Evolutionary conservation across 495 filamentous ascomycete species (phyloP), one percentile per base, ranked within the genome.

Genomic region (Chaetomium tenue): DNA sequence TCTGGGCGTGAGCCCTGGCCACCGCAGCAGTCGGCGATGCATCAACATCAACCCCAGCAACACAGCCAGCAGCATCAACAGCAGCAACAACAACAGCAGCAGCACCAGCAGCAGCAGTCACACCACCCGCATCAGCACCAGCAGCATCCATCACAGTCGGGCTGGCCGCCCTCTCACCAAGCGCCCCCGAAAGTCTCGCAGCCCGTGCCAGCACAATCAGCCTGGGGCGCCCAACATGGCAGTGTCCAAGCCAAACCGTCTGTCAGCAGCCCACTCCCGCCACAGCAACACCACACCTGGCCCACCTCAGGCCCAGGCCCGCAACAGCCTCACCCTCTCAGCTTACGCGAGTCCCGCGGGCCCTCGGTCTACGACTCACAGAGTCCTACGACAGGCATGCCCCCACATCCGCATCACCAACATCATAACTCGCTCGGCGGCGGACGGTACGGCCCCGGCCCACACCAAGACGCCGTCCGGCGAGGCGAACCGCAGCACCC

Each of bases 211-310:
- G 60, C 73, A 8, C 74, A 75, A 40, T 74, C 79, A 3, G 74
- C 78, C 15, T 82, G 80, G 80, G 79, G 68, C 8, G 71, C 72
- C 11, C 78, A 81, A 54, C 77, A 80, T 48, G 76, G 73, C 54
- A 73, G 73, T 18, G 71, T 69, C 23, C 70, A 75, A 50, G 64
- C 74, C 16, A 82, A 81, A 63, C 75, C 76, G 6, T 68, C 69
- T 2, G 72, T 78, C 37, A 75, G 64, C 28, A 76, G 68, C 48
- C 75, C 77, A 9, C 72, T 77, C 23, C 68, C 76, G 22, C 71
- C 74, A 7, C 80, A 81, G 33, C 71, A 70, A 63, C 71, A 70
- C 60, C 72, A 70, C 57, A 58, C 73, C 58, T 79, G 77, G 78
- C 54, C 70, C 5, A 61, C 74, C 50, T 68, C 72, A 42, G 69